Evolutionary conservation across 768 basidiomycete genomes (phyloP).

Genomic region (Russula sp.): DNA sequence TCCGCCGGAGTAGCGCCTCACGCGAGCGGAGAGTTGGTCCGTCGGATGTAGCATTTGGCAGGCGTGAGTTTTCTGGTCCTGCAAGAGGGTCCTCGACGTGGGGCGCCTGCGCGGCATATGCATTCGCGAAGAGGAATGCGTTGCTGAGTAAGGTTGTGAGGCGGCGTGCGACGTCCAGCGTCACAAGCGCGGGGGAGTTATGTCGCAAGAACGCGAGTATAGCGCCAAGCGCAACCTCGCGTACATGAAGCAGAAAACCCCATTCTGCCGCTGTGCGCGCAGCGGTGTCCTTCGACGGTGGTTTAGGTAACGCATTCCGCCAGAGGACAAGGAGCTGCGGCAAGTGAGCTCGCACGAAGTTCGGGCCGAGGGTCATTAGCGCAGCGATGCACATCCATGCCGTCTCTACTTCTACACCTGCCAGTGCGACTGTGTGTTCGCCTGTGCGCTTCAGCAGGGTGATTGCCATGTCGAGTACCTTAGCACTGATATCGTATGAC

Average conservation of each 20-base stretch:
- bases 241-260: conserved; percentile 85
- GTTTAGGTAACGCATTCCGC: conserved; percentile 96
- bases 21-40: conserved; percentile 66
- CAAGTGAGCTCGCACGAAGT: conserved; percentile 90
- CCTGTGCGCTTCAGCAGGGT: conserved; percentile 86
- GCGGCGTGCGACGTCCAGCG: conserved; percentile 86
- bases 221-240: conserved; percentile 87
- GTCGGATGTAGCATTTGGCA: conserved; percentile 34
- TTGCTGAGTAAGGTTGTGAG: conserved; percentile 85
- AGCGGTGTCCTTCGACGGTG: conserved; percentile 80
- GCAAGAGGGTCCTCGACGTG: conserved; percentile 61
- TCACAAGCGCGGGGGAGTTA: conserved; percentile 72
- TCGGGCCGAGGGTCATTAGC: conserved; percentile 87
- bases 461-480: conserved; percentile 87
- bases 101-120: conserved; percentile 61
- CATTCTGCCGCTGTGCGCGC: conserved; percentile 76
- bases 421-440: conserved; percentile 83
- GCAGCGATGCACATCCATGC: conserved; percentile 93
- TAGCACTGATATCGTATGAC: conserved; percentile 88
- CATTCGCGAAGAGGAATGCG: conserved; percentile 83
- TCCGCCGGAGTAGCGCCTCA: conserved; percentile 78
- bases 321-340: conserved; percentile 93
- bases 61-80: conserved; percentile 36
- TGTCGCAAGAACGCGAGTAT: conserved; percentile 84
- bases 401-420: conserved; percentile 83